These are phyloP conservation scores for Pleurotus salmoneostramineus DNA, from an alignment of 768 basidiomycete species.

Conservation along the genomic window DNA sequence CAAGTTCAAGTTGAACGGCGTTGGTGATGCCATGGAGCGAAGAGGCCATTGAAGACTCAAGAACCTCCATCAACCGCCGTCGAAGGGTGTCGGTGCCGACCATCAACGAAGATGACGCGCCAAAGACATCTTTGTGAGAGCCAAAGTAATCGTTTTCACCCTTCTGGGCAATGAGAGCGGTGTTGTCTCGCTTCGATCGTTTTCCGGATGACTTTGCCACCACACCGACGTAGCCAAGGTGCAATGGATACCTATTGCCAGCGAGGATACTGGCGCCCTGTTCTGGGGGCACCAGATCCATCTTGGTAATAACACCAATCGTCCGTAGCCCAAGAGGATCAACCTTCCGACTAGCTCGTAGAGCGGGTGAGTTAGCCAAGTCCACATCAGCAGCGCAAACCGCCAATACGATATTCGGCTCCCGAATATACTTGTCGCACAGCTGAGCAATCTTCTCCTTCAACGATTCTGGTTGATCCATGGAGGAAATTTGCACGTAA, in stretches of 20 bases:
- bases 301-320: slow-evolving; percentile 97
- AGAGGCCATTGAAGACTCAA: slow-evolving; percentile 96
- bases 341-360: slow-evolving; percentile 88
- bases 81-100: slow-evolving; percentile 90
- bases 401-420: slow-evolving; percentile 99
- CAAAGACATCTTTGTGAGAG: slow-evolving; percentile 58
- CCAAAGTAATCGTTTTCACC: slow-evolving; percentile 70
- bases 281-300: slow-evolving; percentile 91
- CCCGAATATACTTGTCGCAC: slow-evolving; percentile 97
- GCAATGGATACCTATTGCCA: slow-evolving; percentile 94
- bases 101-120: slow-evolving; percentile 64
- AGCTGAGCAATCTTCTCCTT: slow-evolving; percentile 88
- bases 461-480: slow-evolving; percentile 93
- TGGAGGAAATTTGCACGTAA: slow-evolving; percentile 90
- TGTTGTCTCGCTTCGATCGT: slow-evolving; percentile 44
- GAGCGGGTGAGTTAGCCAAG: slow-evolving; percentile 94
- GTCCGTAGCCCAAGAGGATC: slow-evolving; percentile 94
- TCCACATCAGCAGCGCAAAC: slow-evolving; percentile 99
- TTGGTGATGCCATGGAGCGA: slow-evolving; percentile 95
- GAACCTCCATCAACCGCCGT: slow-evolving; percentile 90
- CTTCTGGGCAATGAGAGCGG: slow-evolving; percentile 44
- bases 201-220: slow-evolving; percentile 78
- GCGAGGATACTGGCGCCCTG: slow-evolving; percentile 77
- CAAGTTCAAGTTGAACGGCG: slow-evolving; percentile 94
- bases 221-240: slow-evolving; percentile 96